phyloP scores from a whole-genome alignment of 208 protist species.

The Trichomonas tenax region DNA sequence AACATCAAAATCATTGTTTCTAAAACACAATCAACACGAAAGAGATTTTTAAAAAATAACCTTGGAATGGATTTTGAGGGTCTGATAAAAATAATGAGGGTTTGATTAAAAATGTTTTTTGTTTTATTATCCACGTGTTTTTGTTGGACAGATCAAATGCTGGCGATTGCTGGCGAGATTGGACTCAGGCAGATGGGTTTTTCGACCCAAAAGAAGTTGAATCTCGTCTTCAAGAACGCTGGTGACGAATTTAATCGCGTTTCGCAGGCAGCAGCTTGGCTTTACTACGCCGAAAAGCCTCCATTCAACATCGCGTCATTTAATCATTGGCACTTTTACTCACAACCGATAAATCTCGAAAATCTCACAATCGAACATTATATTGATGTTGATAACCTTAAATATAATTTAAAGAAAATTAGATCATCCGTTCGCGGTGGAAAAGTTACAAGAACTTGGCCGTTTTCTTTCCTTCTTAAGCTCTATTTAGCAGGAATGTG shows the following conservation, averaged over 20 bases:
- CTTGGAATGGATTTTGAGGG: too few species aligned
- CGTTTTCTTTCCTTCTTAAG: background rate
- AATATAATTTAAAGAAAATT: background rate
- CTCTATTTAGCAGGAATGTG: background rate
- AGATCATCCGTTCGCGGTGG: background rate
- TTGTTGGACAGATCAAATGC: background rate
- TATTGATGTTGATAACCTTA: background rate
- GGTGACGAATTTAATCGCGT: background rate
- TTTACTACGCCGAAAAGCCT: background rate
- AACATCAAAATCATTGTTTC: too few species aligned
- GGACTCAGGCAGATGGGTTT: background rate
- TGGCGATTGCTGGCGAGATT: background rate
- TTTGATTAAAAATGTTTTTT: background rate
- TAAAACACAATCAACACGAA: too few species aligned
- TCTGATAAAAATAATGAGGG: background rate
- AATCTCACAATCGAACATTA: background rate
- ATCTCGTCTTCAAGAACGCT: background rate
- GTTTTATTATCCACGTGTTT: background rate
- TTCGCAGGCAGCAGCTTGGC: background rate
- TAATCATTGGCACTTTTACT: background rate
- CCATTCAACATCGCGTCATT: background rate
- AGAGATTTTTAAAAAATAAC: too few species aligned
- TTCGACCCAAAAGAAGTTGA: background rate
- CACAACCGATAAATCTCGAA: background rate
- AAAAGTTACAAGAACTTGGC: background rate